phyloP scores from a whole-genome alignment of 2,329 filamentous ascomycete genomes.

The Exserohilum turcica region DNA sequence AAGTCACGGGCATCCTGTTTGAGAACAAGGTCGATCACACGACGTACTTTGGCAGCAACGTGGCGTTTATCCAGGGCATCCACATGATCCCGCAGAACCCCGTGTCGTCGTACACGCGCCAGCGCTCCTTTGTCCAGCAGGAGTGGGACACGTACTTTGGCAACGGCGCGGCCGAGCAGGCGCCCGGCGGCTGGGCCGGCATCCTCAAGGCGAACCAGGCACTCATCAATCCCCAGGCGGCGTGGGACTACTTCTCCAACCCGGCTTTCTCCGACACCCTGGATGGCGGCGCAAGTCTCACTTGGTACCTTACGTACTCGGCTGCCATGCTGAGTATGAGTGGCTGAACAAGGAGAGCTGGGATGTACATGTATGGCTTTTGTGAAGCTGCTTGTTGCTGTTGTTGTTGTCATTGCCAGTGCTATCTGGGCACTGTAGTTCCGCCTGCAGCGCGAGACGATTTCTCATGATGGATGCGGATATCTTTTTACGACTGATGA shows the following conservation, averaged over 20 bases:
- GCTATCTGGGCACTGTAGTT: background rate
- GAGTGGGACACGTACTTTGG: conserved; percentile 73
- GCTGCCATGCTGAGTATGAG: conserved; percentile 34
- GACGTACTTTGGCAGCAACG: conserved; percentile 74
- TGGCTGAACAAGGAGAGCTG: no score
- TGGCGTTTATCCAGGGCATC: conserved; percentile 75
- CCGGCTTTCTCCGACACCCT: conserved; percentile 71
- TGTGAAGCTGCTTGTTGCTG: no score
- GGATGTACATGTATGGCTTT: no score
- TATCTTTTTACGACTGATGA: background rate
- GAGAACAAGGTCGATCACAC: conserved; percentile 97
- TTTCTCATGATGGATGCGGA: background rate
- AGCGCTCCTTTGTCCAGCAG: conserved; percentile 72
- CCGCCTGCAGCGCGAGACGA: background rate
- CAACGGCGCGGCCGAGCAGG: conserved; percentile 66
- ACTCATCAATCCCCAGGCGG: conserved; percentile 70
- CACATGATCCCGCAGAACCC: conserved; percentile 84
- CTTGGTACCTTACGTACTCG: conserved; percentile 47
- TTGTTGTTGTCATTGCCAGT: no score
- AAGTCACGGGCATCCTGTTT: conserved; percentile 74
- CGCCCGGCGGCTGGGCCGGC: conserved; percentile 81
- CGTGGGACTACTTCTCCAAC: conserved; percentile 77
- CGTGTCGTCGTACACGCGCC: conserved; percentile 72
- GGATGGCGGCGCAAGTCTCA: conserved; percentile 73
- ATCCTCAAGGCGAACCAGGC: conserved; percentile 84